These are phyloP conservation scores for Moricandia moricandioides DNA, from an alignment of 345 rosid genomes.

Conservation along the genomic window DNA sequence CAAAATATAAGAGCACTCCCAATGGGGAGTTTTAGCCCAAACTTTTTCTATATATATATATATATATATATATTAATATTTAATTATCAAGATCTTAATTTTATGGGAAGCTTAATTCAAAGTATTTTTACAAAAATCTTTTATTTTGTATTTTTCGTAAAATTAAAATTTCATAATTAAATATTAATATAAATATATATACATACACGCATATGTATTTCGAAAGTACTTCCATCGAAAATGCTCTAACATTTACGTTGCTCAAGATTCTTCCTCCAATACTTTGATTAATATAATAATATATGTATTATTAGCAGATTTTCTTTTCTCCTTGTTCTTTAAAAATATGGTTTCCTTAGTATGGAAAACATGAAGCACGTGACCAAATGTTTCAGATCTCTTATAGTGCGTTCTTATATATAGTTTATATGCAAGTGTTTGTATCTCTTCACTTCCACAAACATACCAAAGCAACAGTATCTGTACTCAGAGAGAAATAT, in stretches of 20 bases:
- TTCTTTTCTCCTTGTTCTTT: background rate
- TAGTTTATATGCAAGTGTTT: constrained; percentile 7
- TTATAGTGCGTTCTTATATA: constrained; percentile 27
- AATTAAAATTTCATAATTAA: too few relatives aligned
- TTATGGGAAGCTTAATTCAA: too few relatives aligned
- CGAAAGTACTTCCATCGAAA: too few relatives aligned
- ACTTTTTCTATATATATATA: too few relatives aligned
- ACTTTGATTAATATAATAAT: background rate
- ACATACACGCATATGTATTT: too few relatives aligned
- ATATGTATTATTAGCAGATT: background rate
- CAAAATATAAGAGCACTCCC: too few relatives aligned
- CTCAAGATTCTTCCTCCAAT: background rate
- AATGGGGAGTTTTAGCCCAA: too few relatives aligned
- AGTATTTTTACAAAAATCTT: too few relatives aligned
- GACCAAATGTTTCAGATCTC: constrained; percentile 26
- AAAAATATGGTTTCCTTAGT: background rate
- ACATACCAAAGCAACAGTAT: constrained; percentile 8
- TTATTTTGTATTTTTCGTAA: too few relatives aligned
- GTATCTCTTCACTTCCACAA: constrained; percentile 10
- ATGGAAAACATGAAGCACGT: constrained; percentile 37
- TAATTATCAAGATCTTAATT: too few relatives aligned
- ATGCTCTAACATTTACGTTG: background rate
- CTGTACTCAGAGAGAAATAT: background rate
- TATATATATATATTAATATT: too few relatives aligned
- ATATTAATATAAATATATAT: too few relatives aligned